Percentiles rank a stretch among this genome's conserved stretches.
These are phyloP conservation scores for Solanum chmielewskii DNA, from an alignment of 257 asterid genomes.

Conservation along the genomic window DNA sequence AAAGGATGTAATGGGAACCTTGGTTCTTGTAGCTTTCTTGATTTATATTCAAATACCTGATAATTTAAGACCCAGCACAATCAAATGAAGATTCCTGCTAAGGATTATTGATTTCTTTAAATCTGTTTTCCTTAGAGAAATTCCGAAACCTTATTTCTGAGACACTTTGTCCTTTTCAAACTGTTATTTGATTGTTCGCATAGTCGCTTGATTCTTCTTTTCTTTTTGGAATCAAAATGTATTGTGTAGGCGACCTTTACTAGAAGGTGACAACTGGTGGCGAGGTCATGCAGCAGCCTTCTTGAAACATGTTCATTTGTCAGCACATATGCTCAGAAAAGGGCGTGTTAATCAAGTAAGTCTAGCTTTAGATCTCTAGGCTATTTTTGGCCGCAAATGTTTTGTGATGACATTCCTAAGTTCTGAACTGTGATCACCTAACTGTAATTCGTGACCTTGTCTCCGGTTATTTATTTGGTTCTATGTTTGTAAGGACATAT, in stretches of 20 bases:
- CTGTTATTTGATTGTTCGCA: background rate
- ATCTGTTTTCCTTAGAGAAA: background rate
- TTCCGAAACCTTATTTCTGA: background rate
- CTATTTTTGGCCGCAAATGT: background rate
- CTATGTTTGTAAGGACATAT: background rate
- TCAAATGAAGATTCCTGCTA: background rate
- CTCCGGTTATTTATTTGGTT: background rate
- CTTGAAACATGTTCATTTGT: constrained; percentile 12
- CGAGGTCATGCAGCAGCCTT: constrained; percentile 26
- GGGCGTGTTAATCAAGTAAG: constrained; percentile 26
- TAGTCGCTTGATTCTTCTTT: background rate
- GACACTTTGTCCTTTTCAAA: background rate
- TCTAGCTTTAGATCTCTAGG: background rate
- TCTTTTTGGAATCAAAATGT: background rate
- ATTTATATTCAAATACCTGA: background rate
- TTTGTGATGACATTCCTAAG: background rate
- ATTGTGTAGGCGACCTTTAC: constrained; percentile 6
- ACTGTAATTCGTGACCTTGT: background rate
- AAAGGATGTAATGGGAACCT: background rate
- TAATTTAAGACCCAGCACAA: background rate
- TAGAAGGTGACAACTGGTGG: constrained; percentile 29
- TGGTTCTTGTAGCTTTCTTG: background rate
- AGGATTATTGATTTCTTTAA: background rate
- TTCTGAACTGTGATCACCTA: background rate
- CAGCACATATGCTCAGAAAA: constrained; percentile 14